Percentiles rank a stretch among this genome's conserved stretches.
phyloP scores from a whole-genome alignment of 2,329 filamentous ascomycete genomes.

The Botryotinia calthae region DNA sequence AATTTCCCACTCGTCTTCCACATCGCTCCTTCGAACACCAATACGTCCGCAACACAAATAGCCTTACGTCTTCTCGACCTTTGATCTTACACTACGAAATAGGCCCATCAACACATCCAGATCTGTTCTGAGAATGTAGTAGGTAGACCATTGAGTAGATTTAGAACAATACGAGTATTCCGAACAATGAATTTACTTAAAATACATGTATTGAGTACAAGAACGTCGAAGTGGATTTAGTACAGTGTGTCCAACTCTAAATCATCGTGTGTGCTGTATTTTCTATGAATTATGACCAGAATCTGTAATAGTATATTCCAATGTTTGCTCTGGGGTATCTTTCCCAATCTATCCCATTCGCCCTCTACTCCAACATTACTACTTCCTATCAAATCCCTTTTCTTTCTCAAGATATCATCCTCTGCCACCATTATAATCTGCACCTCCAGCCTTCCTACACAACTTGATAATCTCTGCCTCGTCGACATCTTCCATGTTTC shows the following conservation, averaged over 20 bases:
- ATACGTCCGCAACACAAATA: slow-evolving; percentile 21
- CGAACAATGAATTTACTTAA: slow-evolving; percentile 10
- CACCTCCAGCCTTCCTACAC: slow-evolving; percentile 64
- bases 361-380: slow-evolving; percentile 7
- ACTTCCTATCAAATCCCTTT: not conserved
- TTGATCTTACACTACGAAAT: slow-evolving; percentile 26
- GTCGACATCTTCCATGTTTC: slow-evolving; percentile 58
- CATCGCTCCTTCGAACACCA: slow-evolving; percentile 32
- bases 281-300: not conserved
- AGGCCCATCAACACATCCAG: slow-evolving; percentile 27
- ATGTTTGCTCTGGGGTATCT: slow-evolving; percentile 8
- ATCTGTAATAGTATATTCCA: not conserved
- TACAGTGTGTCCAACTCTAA: not conserved
- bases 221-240: not conserved
- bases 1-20: slow-evolving; percentile 28
- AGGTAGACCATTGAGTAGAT: slow-evolving; percentile 29
- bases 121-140: slow-evolving; percentile 33
- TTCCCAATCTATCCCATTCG: slow-evolving; percentile 5
- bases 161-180: slow-evolving; percentile 19
- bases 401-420: slow-evolving; percentile 33
- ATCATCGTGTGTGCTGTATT: not conserved
- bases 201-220: slow-evolving; percentile 1
- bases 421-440: slow-evolving; percentile 67
- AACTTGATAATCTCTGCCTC: slow-evolving; percentile 59
- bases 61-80: slow-evolving; percentile 28